A percentile compares a stretch with the other conserved stretches of the same genome.
Conservation (phyloP, 768 basidiomycete genomes). For the Amanita exitialis region DNA sequence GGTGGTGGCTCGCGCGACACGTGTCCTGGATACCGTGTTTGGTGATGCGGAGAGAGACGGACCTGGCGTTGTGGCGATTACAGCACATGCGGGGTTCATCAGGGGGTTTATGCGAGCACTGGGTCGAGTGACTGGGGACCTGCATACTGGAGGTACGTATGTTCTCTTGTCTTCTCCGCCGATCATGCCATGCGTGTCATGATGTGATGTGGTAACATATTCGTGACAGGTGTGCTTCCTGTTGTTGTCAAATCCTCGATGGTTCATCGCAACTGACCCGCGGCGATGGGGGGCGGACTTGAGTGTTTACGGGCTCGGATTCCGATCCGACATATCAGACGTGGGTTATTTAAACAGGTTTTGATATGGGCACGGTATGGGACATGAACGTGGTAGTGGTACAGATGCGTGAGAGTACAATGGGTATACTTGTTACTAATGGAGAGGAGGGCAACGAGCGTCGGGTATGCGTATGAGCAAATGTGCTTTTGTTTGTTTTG, state of each 20-base stretch:
- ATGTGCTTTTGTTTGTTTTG: no score
- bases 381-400: no score
- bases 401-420: no score
- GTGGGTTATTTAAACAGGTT: no score
- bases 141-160: conserved; percentile 56
- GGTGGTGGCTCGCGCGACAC: conserved; percentile 34
- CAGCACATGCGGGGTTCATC: conserved; percentile 56
- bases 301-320: no score
- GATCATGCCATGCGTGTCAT: background rate
- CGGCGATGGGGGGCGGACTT: background rate
- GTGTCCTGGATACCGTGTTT: conserved; percentile 49
- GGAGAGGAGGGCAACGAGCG: no score
- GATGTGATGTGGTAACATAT: background rate
- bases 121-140: conserved; percentile 29
- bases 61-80: conserved; percentile 50
- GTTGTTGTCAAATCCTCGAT: conserved; percentile 12
- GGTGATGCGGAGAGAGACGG: conserved; percentile 24
- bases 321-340: no score
- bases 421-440: no score
- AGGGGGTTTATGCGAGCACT: conserved; percentile 40
- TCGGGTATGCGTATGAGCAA: no score
- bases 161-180: background rate
- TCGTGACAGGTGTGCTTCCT: conserved; percentile 14
- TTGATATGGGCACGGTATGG: no score
- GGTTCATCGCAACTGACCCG: background rate